Evolutionary conservation across 345 rosid species (phyloP).

Genomic region (Orychophragmus violaceus): DNA sequence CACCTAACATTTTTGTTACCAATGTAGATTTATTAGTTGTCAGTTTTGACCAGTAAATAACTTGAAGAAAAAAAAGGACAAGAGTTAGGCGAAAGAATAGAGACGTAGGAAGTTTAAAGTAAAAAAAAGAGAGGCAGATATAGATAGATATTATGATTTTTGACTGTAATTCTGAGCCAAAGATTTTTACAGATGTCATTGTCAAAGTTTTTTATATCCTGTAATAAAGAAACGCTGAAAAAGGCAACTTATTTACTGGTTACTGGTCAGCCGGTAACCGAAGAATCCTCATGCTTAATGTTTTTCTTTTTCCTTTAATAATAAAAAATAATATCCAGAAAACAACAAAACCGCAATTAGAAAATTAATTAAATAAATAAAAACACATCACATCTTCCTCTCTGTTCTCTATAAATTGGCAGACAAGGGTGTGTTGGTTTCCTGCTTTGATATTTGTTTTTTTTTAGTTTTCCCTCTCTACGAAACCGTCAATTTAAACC

Average conservation of each 20-base stretch:
- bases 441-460: constrained; percentile 29
- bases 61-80: background rate
- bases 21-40: background rate
- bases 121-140: constrained; percentile 8
- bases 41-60: constrained; percentile 20
- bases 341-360: background rate
- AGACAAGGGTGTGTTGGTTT: constrained; percentile 17
- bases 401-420: constrained; percentile 35
- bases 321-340: background rate
- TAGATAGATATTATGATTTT: constrained; percentile 15
- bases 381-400: constrained; percentile 26
- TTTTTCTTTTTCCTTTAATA: background rate
- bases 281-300: constrained; percentile 26
- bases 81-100: background rate
- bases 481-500: constrained; percentile 1
- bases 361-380: background rate
- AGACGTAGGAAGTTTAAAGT: constrained; percentile 1
- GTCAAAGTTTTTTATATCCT: constrained; percentile 9
- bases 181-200: constrained; percentile 30
- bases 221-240: constrained; percentile 23
- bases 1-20: constrained; percentile 7
- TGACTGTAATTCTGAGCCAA: constrained; percentile 25
- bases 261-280: constrained; percentile 30
- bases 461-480: background rate
- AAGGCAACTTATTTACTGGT: constrained; percentile 31